Conservation (phyloP, 371 early-diverging fungal species). For the Apophysomyces elegans region DNA sequence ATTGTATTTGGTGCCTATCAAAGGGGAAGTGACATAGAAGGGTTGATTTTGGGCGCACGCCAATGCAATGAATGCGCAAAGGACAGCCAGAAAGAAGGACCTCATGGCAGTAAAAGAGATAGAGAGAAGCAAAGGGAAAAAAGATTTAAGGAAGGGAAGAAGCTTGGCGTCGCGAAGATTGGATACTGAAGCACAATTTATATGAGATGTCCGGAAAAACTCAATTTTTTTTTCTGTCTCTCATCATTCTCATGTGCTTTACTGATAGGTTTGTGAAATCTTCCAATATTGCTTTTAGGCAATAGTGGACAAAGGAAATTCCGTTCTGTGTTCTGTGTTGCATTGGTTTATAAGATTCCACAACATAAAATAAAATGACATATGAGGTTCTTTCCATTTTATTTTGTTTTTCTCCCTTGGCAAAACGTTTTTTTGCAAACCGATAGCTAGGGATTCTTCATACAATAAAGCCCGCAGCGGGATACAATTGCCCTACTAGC, state of each 20-base stretch:
- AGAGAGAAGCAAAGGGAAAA: not conserved
- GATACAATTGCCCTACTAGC: not conserved
- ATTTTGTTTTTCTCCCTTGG: not conserved
- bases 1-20: conserved; percentile 8
- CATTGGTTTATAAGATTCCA: not conserved
- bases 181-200: not conserved
- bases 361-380: not conserved
- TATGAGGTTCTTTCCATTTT: not conserved
- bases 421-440: not conserved
- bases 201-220: conserved; percentile 8
- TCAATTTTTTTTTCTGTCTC: not conserved
- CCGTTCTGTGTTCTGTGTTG: not conserved
- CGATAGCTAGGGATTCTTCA: not conserved
- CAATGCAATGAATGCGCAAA: not conserved
- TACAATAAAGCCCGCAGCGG: not conserved
- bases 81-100: not conserved
- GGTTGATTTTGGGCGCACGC: conserved; percentile 5
- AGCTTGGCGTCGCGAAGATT: conserved; percentile 4
- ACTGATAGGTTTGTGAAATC: not conserved
- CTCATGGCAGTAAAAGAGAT: not conserved
- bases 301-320: not conserved
- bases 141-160: conserved; percentile 1
- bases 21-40: conserved; percentile 21
- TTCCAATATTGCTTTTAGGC: not conserved
- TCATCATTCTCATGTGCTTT: not conserved